Base-by-base conservation (phyloP, 192 early-diverging fungal genomes). In the Diversispora eburnea region DNA sequence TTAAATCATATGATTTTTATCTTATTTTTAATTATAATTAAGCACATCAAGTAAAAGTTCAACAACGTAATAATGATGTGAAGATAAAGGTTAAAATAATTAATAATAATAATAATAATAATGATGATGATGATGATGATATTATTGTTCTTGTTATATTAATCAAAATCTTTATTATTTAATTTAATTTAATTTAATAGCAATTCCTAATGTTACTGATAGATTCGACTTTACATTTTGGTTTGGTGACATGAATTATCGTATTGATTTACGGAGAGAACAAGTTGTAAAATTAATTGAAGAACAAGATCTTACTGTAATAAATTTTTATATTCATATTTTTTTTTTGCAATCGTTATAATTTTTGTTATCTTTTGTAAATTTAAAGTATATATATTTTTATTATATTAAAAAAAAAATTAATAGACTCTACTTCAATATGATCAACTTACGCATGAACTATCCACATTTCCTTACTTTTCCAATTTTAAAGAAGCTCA, bases 221-320 rank as follows among this genome's bases (percentile, higher is more conserved):
- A 81, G 78, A 41, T 86, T 86, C 75, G 84, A 86, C 70, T 83
- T 84, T 47, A 79, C 79, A 5, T 88, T 94, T 52, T 90, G 88
- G 79, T 81, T 93, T 54, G 93, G 93, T 46, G 93, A 94, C 76
- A 77, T 93, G 48, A 94, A 94, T 70, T 93, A 94, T 69, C 82
- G 93, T 10, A 78, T 94, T 43, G 75, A 84, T 33, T 69, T 89
- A 8, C 57, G 81, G 0, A 80, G 91, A 62, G 68, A 75, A 3
- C 72, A 79, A 41, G 90, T 86, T 3, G 80, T 88, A 8, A 72
- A 79, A 2, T 77, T 81, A 15, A 60, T 92, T 0, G 58, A 73
- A 7, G 70, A 77, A 58, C 82, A 84, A n/a, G 77, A 91, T 63
- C 63, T 90, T 43, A 73, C 79, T 62, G 80, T 82, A 75, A 72